Evolutionary conservation across 306 rosid genomes (phyloP), one percentile per base, ranked within the genome.

Genomic region (Chamaecrista fasciculata): DNA sequence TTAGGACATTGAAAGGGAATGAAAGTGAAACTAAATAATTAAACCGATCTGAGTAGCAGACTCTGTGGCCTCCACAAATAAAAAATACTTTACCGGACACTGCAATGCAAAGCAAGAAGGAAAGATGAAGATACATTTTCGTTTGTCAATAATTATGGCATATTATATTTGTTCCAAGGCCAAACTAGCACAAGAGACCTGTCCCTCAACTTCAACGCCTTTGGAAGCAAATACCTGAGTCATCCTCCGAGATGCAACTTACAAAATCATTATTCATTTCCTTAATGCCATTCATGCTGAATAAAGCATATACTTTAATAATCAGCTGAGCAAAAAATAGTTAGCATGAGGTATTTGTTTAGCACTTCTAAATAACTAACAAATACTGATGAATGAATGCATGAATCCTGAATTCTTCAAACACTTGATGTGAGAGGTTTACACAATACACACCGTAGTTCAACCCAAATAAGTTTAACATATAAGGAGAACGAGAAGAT

Each of bases 171-270:
- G 43, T 10, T 37, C 5, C 43, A 37, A 37, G 43, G 12, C 43
- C 43, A 36, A 9, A 20, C 20, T 23, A 53, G 55, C 64, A 71
- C 51, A 15, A 34, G 34, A 10, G 16, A 49, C 65, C 44, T 7
- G 44, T 44, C 77, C 67, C 58, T 76, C 36, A 67, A 67, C 36
- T 33, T 33, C 36, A 33, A 33, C 74, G 6, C 68, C 6, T 1
- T 29, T n/a, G 70, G 57, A 79, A 79, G 62, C 68, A 79, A 71
- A 71, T 70, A 53, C 50, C 14, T 20, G 20, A 40, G 18, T 34
- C 78, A 58, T 60, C 69, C 76, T 20, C 25, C 59, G 12, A 79
- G 64, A 76, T 75, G 67, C 70, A 78, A 71, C 76, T 70, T 3
- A 44, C 37, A 57, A 8, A 37, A n/a, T n/a, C n/a, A n/a, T n/a